Base-by-base conservation (phyloP, 139 green algal species). In the Yamagishiella unicocca region DNA sequence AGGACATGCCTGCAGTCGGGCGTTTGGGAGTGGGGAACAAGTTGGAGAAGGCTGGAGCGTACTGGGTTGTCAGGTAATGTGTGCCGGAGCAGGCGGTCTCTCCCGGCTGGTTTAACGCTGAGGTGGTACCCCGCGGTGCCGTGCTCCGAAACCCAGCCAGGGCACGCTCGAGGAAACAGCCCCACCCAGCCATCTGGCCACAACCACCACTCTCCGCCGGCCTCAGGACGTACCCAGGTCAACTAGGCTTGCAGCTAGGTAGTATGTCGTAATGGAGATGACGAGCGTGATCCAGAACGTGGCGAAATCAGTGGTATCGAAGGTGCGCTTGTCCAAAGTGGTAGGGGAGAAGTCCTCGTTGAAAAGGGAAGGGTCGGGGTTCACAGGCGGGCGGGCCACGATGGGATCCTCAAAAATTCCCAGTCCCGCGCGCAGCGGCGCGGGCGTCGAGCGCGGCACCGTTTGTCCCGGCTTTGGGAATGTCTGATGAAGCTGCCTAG, bases 211-310 rank as follows among this genome's bases (percentile, higher is more conserved):
- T n/a, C n/a, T n/a, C n/a, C n/a, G n/a, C n/a, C n/a, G n/a, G n/a
- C n/a, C n/a, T n/a, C n/a, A n/a, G n/a, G n/a, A 40, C 91, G 91
- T 91, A 83, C 94, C 95, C 21, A 96, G 53, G 72, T 96, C 93
- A 21, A 96, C 90, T 27, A 97, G 79, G 54, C 38, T 89, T 0
- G 85, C 90, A 12, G 93, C 93, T 53, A 97, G 89, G 74, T 93
- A 93, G 82, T 94, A 96, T 0, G 93, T 95, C 37, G 95, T 95
- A 75, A 95, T 92, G 87, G 70, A 91, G n/a, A 96, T 93, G 54
- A 96, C 93, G 22, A 97, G 90, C 4, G 94, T 94, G 29, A 97
- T 92, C 95, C 95, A 97, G 21, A 97, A 92, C 1, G 90, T 82
- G 19, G 94, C 92, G 42, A 93, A 88, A 79, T 97, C 93, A 9